Evolutionary conservation across 305 asterid genomes (phyloP).

Genomic region (Fraxinus nigra): DNA sequence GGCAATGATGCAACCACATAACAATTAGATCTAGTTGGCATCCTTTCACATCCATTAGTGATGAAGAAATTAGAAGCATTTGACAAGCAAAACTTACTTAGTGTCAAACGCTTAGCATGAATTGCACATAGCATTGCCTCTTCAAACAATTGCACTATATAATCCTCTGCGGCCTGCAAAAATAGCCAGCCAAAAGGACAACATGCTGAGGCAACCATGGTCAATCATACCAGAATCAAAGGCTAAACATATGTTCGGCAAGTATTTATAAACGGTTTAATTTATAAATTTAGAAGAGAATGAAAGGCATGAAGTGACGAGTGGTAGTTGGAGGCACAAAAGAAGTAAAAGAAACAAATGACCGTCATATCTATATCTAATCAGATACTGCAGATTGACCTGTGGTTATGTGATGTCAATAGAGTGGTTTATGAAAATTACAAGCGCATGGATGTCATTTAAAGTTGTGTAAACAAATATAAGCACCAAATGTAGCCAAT

Average conservation of each 20-base stretch:
- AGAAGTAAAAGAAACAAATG: no score
- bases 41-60: conserved; percentile 15
- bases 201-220: neutral
- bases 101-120: conserved; percentile 94
- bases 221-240: conserved; percentile 7
- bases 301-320: no score
- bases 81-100: conserved; percentile 58
- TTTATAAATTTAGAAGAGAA: no score
- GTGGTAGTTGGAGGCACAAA: no score
- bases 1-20: neutral
- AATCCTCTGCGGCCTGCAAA: conserved; percentile 84
- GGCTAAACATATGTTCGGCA: neutral
- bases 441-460: neutral
- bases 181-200: conserved; percentile 20
- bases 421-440: neutral
- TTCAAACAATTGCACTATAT: conserved; percentile 65
- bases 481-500: neutral
- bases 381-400: neutral
- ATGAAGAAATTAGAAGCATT: neutral
- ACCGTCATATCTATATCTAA: neutral
- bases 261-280: no score
- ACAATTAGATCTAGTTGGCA: neutral
- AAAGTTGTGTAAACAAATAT: neutral
- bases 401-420: neutral
- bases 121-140: conserved; percentile 85